Evolutionary conservation across 2,329 filamentous ascomycete genomes (phyloP), one percentile per base, ranked within the genome.

Genomic region (Colletotrichum somersetense): DNA sequence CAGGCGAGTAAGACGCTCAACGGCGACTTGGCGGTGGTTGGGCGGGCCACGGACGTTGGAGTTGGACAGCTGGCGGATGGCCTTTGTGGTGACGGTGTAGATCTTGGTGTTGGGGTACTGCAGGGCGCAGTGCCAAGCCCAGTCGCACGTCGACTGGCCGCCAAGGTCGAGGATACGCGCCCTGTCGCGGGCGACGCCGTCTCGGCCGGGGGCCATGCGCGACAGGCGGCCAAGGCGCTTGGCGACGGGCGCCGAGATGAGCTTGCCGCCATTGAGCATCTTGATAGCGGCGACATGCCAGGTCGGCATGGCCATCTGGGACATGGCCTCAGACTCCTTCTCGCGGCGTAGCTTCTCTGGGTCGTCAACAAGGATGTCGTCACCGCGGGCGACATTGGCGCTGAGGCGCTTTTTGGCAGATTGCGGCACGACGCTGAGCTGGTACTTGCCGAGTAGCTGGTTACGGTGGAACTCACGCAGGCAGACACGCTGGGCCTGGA

Each of bases 81-180:
- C 83, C 81, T 93, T 92, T 74, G 92, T 94, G 48, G 92, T 93
- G 66, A 96, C 94, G 0, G 96, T 98, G 84, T 95, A 97, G 66
- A 98, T 90, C 80, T 94, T 95, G 68, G 93, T 89, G 79, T 94
- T 92, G 23, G 93, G 94, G 81, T 95, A 96, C 80, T 96, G 92
- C 61, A 93, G 87, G 0, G 96, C 95, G 70, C 94, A 93, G 79
- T 96, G 91, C 96, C 96, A 99, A 30, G 93, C 96, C 96, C 96
- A 99, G 81, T 97, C 95, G 79, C 94, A 96, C 18, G 93, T 90
- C 0, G 92, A 88, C 79, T 96, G 91, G 56, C 95, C 95, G 61
- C 93, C 95, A 44, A 98, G 90, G 79, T 98, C 96, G 35, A 98
- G 88, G 69, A 98, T 92, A 44, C 92, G 87, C 4, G 91, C 84